phyloP scores from a whole-genome alignment of 345 rosid genomes.

The Gynandropsis gynandra region DNA sequence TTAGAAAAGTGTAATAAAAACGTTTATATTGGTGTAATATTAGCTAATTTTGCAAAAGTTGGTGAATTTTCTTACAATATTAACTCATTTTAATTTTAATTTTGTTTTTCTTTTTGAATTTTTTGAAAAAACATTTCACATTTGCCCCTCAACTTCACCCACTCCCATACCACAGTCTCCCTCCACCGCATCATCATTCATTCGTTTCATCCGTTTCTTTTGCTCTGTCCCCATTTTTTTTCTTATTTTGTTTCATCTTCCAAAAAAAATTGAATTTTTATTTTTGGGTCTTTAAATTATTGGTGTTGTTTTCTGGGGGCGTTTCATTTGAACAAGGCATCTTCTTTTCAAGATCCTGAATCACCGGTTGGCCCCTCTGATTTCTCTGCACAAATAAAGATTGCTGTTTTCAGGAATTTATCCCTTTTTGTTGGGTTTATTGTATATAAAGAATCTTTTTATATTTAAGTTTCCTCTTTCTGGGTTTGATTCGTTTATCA shows the following conservation, averaged over 20 bases:
- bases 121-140: neutral
- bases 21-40: too few species aligned
- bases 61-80: neutral
- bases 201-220: slow-evolving; percentile 17
- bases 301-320: slow-evolving; percentile 9
- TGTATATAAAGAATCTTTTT: too few species aligned
- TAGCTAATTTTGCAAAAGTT: too few species aligned
- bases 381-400: neutral
- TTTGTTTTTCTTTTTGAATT: slow-evolving; percentile 2
- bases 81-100: neutral
- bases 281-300: slow-evolving; percentile 9
- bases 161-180: slow-evolving; percentile 22
- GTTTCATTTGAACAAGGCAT: slow-evolving; percentile 15
- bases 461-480: too few species aligned
- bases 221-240: neutral
- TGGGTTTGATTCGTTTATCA: neutral
- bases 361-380: slow-evolving; percentile 25
- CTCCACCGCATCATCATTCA: slow-evolving; percentile 12
- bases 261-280: too few species aligned
- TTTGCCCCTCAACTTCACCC: slow-evolving; percentile 24
- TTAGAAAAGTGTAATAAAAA: too few species aligned
- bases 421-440: neutral
- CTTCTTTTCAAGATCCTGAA: slow-evolving; percentile 24
- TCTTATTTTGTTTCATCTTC: neutral
- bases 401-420: slow-evolving; percentile 6